Base-by-base conservation (phyloP, 257 asterid genomes). In the Prunella vulgaris region DNA sequence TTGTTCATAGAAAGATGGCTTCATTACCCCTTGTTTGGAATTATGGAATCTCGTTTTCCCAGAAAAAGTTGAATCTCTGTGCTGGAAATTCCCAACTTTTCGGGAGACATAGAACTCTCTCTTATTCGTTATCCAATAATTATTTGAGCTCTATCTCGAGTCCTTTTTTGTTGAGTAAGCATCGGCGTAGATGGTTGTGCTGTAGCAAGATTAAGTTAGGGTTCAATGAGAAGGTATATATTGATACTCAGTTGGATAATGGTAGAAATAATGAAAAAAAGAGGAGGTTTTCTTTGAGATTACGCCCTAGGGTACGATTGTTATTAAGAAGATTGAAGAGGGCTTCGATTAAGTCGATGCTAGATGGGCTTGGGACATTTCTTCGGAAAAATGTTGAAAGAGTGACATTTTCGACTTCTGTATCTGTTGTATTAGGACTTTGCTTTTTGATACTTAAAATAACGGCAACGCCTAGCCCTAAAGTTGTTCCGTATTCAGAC, bases 401-500 rank as follows among this genome's bases (percentile, higher is more conserved):
- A 60, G 78, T 89, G 72, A 79, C 95, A 6, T 60, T 94, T 71
- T 84, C 96, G 1, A 79, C 90, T 38, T 81, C 82, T 35, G 62
- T 86, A 51, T 82, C 95, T 5, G 62, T 87, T 13, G 87, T 85
- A 10, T 74, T 94, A 57, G 97, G 97, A n/a, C 64, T 94, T 7
- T 91, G 97, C 73, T 80, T 83, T 30, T 79, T 89, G 85, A 85
- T 94, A 80, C 85, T 94, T 64, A 87, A 88, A 74, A 6, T 87
- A 10, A 91, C 97, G 35, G 87, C 99, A 59, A 74, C 78, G 76
- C 89, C 93, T 0, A 44, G 79, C 57, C 97, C 97, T 0, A 89
- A 84, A 82, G 74, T 60, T 76, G 96, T 84, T 63, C 97, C 93
- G 0, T 94, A 94, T 79, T 87, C 97, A 0, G 88, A 91, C 69